Conservation (phyloP, 306 rosid genomes). For the Malus sieversii region DNA sequence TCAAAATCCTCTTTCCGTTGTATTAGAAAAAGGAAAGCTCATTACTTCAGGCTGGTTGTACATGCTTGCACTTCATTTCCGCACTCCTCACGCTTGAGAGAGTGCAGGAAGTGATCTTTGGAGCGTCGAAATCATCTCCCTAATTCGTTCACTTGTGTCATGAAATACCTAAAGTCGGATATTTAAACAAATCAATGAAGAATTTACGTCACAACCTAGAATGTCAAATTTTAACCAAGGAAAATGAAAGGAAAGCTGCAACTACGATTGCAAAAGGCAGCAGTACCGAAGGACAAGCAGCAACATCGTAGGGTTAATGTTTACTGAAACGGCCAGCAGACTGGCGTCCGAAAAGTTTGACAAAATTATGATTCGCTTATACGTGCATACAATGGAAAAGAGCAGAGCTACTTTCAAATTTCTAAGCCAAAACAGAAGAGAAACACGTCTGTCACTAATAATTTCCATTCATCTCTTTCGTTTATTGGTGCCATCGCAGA, state of each 20-base stretch:
- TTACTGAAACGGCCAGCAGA: not conserved
- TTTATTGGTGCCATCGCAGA: constrained; percentile 18
- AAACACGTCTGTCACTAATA: not conserved
- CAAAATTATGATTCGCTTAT: not conserved
- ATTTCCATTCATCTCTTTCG: constrained; percentile 12
- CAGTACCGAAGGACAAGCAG: not conserved
- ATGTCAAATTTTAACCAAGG: not conserved
- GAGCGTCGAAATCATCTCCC: not conserved
- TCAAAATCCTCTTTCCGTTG: no score
- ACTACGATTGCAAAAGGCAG: not conserved
- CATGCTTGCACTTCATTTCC: not conserved
- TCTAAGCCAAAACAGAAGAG: not conserved
- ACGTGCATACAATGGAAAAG: not conserved
- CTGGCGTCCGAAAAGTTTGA: not conserved
- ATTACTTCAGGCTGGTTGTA: no score
- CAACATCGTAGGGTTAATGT: not conserved
- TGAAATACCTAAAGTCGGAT: not conserved
- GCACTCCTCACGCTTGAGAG: not conserved
- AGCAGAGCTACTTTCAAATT: not conserved
- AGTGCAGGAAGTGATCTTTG: not conserved
- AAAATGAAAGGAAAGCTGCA: not conserved
- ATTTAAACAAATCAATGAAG: not conserved
- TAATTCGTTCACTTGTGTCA: not conserved
- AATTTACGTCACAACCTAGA: not conserved
- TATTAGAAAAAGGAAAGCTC: no score